phyloP scores from a whole-genome alignment of 495 filamentous ascomycete genomes.

The Hyaloscypha finlandica region DNA sequence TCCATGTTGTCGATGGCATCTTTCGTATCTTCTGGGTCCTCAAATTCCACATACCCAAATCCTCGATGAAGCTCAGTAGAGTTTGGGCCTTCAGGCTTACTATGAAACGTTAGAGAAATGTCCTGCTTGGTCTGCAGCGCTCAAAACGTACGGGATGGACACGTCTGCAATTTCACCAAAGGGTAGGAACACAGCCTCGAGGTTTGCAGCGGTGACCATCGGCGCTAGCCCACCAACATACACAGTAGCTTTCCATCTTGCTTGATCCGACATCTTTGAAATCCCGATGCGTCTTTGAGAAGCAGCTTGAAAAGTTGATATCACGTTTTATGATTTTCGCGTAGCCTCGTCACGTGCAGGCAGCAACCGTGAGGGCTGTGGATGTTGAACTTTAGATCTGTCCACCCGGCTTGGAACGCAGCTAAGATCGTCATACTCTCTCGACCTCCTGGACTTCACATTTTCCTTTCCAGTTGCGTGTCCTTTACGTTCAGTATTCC shows the following conservation, averaged over 20 bases:
- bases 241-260: slow-evolving; percentile 85
- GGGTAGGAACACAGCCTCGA: slow-evolving; percentile 91
- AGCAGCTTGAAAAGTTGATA: neutral
- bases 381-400: slow-evolving; percentile 24
- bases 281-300: neutral
- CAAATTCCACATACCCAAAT: slow-evolving; percentile 97
- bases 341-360: neutral
- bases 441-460: slow-evolving; percentile 12
- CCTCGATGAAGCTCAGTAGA: slow-evolving; percentile 77
- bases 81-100: slow-evolving; percentile 48
- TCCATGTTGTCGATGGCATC: slow-evolving; percentile 99
- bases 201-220: slow-evolving; percentile 67
- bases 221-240: slow-evolving; percentile 89
- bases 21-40: slow-evolving; percentile 79
- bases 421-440: slow-evolving; percentile 14
- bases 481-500: slow-evolving; percentile 7
- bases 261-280: slow-evolving; percentile 34
- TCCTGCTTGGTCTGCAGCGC: slow-evolving; percentile 39
- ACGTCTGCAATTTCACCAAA: slow-evolving; percentile 94
- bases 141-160: slow-evolving; percentile 59
- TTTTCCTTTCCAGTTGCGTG: slow-evolving; percentile 7
- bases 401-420: slow-evolving; percentile 26
- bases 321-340: neutral
- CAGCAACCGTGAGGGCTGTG: neutral
- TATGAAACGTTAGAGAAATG: slow-evolving; percentile 33